Evolutionary conservation across 768 basidiomycete genomes (phyloP).

Genomic region (Termitomyces sp.): DNA sequence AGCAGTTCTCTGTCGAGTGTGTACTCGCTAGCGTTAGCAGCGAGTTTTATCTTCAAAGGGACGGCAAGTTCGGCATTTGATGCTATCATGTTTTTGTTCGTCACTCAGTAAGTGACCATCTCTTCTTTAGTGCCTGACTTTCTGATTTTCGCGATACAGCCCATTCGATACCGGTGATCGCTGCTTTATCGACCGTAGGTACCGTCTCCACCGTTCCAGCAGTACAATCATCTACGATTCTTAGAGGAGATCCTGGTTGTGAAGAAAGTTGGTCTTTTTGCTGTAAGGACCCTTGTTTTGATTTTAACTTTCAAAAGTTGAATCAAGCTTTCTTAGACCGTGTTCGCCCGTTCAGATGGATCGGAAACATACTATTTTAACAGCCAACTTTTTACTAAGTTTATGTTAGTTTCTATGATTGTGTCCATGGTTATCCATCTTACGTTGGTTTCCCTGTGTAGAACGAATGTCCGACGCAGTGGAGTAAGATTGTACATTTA

Average conservation of each 20-base stretch:
- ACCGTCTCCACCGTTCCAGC: background rate
- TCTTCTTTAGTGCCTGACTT: background rate
- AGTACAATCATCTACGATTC: background rate
- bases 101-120: slow-evolving; percentile 60
- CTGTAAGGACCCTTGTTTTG: slow-evolving; percentile 31
- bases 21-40: slow-evolving; percentile 67
- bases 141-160: slow-evolving; percentile 27
- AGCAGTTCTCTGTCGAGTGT: slow-evolving; percentile 64
- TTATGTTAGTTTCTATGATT: slow-evolving; percentile 45
- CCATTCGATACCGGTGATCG: slow-evolving; percentile 82
- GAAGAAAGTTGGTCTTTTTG: slow-evolving; percentile 77
- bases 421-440: background rate
- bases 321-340: slow-evolving; percentile 34
- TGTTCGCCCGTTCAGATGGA: slow-evolving; percentile 67
- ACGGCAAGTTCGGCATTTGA: slow-evolving; percentile 71
- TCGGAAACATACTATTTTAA: slow-evolving; percentile 81
- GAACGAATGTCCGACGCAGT: slow-evolving; percentile 69
- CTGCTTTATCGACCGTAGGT: slow-evolving; percentile 62
- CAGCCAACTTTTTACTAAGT: slow-evolving; percentile 67
- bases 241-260: slow-evolving; percentile 66
- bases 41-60: slow-evolving; percentile 78
- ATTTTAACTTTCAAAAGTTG: background rate
- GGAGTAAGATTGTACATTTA: slow-evolving; percentile 33
- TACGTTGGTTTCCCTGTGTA: slow-evolving; percentile 17
- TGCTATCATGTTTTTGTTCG: slow-evolving; percentile 77